Evolutionary conservation across 2,329 filamentous ascomycete genomes (phyloP), one percentile per base, ranked within the genome.

Genomic region (Aspergillus phoenicis): DNA sequence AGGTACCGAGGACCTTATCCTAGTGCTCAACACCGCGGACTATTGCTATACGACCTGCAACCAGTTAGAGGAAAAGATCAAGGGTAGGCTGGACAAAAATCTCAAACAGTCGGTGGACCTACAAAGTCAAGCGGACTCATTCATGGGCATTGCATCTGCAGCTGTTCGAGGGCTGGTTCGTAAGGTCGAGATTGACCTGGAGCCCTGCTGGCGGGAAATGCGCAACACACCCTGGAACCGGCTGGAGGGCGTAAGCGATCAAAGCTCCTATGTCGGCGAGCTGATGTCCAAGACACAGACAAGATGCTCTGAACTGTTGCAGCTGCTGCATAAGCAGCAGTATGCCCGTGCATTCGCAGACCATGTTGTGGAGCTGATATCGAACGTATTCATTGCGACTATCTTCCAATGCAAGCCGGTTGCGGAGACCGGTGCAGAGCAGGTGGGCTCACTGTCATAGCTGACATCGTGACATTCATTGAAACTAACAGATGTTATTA

Each of bases 291-390:
- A 88, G 60, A 84, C 96, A 61, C 91, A 93, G 71, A 81, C 83
- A 4, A 89, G 87, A 65, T 85, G 90, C 13, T 84, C 84, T 28
- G 91, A 95, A 70, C 90, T 96, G 2, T 77, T 99, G 45, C 85
- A 84, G 5, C 79, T 93, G 51, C 82, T 98, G 10, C 88, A 90
- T 65, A 98, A 99, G 78, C 91, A 90, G 68, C 93, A 97, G 73
- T 99, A 98, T 75, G 91, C 93, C 8, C 85, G 95, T 62, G 93
- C 95, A 0, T 97, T 98, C 73, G 96, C 91, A 68, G 95, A 99
- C 76, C 94, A 98, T 66, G 81, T 98, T n/a, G 91, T 98, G 41
- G 95, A 99, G 74, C 85, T 91, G 64, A 80, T 98, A 64, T 90
- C 91, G 15, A 90, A 84, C 59, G 85, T 87, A 1, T 98, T 95